Evolutionary conservation across 495 filamentous ascomycete genomes (phyloP).

Genomic region (Neurospora sp.): DNA sequence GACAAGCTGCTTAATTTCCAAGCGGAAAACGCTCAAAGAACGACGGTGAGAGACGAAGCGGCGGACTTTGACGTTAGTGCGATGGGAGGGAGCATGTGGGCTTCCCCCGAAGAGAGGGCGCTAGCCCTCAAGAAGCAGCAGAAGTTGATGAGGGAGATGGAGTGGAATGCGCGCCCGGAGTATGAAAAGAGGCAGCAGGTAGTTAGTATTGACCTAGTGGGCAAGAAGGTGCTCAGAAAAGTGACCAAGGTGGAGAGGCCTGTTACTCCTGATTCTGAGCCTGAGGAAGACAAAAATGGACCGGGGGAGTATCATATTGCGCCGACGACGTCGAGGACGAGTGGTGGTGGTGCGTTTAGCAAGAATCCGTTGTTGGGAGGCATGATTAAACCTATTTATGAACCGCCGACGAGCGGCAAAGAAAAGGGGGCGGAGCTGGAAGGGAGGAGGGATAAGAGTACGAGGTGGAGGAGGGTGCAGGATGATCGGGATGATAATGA

Average conservation of each 20-base stretch:
- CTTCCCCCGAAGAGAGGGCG: constrained; percentile 76
- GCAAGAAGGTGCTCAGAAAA: constrained; percentile 64
- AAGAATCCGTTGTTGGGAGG: constrained; percentile 74
- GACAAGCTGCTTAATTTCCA: constrained; percentile 79
- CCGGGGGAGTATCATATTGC: neutral
- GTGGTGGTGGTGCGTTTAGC: constrained; percentile 57
- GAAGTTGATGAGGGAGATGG: constrained; percentile 73
- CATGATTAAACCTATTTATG: constrained; percentile 71
- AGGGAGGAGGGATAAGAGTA: constrained; percentile 32
- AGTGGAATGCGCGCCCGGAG: constrained; percentile 82
- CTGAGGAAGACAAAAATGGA: constrained; percentile 20
- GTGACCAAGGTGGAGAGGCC: constrained; percentile 53
- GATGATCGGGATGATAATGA: constrained; percentile 88
- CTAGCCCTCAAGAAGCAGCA: constrained; percentile 85
- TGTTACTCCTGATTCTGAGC: constrained; percentile 36
- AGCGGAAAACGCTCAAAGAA: constrained; percentile 76
- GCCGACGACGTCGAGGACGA: constrained; percentile 4
- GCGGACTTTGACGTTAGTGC: constrained; percentile 76
- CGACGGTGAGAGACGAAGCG: constrained; percentile 84
- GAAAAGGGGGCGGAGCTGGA: constrained; percentile 32
- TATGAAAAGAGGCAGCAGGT: constrained; percentile 89
- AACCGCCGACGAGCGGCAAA: constrained; percentile 15
- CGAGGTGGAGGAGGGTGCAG: constrained; percentile 80
- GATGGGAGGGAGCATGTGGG: constrained; percentile 67
- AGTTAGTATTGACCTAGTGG: constrained; percentile 73